phyloP scores from a whole-genome alignment of 2,329 filamentous ascomycete species.

The Cladosporium sp. region DNA sequence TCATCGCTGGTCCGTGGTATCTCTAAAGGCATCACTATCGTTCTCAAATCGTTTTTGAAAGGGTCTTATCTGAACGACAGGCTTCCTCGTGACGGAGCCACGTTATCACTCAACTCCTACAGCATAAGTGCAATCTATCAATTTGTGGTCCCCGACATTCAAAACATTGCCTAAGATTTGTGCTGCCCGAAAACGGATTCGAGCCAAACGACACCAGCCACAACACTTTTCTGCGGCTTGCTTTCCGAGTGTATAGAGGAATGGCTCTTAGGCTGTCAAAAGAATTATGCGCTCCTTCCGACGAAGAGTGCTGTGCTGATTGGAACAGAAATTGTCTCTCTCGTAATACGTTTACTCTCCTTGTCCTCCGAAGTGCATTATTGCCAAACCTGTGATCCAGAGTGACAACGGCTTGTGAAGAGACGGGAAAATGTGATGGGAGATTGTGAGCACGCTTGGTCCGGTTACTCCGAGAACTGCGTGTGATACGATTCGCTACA shows the following conservation, averaged over 20 bases:
- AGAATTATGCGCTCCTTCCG: background rate
- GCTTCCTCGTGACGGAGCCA: background rate
- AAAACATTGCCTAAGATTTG: background rate
- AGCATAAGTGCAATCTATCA: background rate
- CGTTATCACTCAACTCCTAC: background rate
- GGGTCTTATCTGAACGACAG: slow-evolving; percentile 22
- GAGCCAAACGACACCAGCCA: background rate
- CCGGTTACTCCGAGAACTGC: slow-evolving; percentile 39
- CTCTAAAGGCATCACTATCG: slow-evolving; percentile 3
- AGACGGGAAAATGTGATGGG: background rate
- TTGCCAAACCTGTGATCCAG: background rate
- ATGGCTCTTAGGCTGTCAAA: background rate
- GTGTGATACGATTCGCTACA: slow-evolving; percentile 39
- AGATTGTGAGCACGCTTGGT: slow-evolving; percentile 39
- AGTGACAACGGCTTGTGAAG: background rate
- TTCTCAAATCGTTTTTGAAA: slow-evolving; percentile 22
- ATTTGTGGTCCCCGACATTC: background rate
- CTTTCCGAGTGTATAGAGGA: background rate
- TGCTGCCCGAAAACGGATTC: background rate
- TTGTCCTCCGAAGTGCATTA: background rate
- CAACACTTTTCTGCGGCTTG: background rate
- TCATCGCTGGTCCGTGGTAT: background rate
- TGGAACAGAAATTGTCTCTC: background rate
- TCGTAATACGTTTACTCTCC: background rate
- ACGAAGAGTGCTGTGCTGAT: background rate